Evolutionary conservation across 1,139 yeast genomes (phyloP), one percentile per base, ranked within the genome.

Genomic region (Debaryomyces nepalensis): DNA sequence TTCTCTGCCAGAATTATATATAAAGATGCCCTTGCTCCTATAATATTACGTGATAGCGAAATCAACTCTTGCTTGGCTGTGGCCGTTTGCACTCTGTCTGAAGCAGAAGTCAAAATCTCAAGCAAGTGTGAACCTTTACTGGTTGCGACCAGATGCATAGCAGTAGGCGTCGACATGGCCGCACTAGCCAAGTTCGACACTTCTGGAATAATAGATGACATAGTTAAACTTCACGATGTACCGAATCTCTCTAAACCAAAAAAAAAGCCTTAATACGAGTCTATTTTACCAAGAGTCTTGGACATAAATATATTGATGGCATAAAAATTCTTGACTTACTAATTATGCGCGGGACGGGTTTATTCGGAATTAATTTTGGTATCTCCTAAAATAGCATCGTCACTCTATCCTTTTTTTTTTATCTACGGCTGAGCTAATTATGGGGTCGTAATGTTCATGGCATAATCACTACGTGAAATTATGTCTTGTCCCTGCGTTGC

Each of bases 21-120:
- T 36, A 71, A 46, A 0, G 79, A 70, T 0, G 76, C 79, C 23
- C 61, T 54, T 3, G 70, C 69, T 11, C 70, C 70, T 15, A 67
- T 50, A 2, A 55, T 43, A 1, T 55, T 44, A 19, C 58, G 52
- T 1, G 61, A 53, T 20, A 62, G 46, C 4, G 57, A 40, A 10
- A 49, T 35, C 4, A 56, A 22, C 1, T 54, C 50, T 5, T 33
- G 46, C 4, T 40, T 43, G 9, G 37, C 37, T 6, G 30, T 24
- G 16, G 37, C 37, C 9, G 32, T 29, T n/a, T 29, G 21, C n/a
- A 21, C 16, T 21, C 32, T 23, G 5, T 41, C 36, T 7, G 34
- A 8, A 4, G 62, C 52, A 3, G 61, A 52, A 32, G 60, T 33
- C 7, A 42, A 38, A 5, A 46, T 35, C 5, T 21, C 24, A 5